Base-by-base conservation (phyloP, 1,139 yeast species). In the Magnusiomyces paraingens region DNA sequence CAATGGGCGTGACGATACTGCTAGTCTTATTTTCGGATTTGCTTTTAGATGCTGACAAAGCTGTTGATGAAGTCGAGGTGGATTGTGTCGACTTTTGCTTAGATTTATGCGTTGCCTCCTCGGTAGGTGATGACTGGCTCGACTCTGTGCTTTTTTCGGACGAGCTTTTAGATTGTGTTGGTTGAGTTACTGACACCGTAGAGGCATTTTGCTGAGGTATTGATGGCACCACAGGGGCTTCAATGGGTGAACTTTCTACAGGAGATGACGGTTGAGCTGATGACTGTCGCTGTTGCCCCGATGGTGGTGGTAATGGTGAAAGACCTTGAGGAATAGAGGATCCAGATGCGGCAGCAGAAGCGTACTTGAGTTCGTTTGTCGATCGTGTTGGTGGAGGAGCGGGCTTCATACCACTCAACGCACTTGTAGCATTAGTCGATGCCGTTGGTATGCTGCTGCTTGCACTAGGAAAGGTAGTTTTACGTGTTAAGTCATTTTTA, bases 321-420 rank as follows among this genome's bases (percentile, higher is more conserved):
- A 65, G 52, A 14, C 69, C 69, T 14, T 56, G 61, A 2, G 69
- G 65, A 32, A 61, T 56, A 3, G 53, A 44, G 10, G 57, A 47
- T 12, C 70, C 67, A 2, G 80, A 80, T 14, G 84, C 82, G 2
- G 84, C 85, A 0, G 89, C 86, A 0, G 84, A 78, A 0, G 93
- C 79, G 80, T 89, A 85, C 61, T 84, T 84, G 58, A 85, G 72
- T 55, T 80, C 85, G 1, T 79, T 74, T 1, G 85, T 84, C 51
- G 56, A 52, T 21, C 79, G 78, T 11, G 81, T 71, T n/a, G 88
- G 88, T n/a, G 83, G 78, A 0, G 83, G 78, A 0, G 88, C 87
- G 2, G 88, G 88, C 65, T 81, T 82, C 59, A 82, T 49, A 20
- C 52, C 52, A n/a, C 47, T 40, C 15, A 42, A 20, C 12, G 47